Percentiles rank a stretch among this genome's conserved stretches.
These are phyloP conservation scores for Oryza meyeriana DNA, from an alignment of 176 grass and related monocot species.

Conservation along the genomic window DNA sequence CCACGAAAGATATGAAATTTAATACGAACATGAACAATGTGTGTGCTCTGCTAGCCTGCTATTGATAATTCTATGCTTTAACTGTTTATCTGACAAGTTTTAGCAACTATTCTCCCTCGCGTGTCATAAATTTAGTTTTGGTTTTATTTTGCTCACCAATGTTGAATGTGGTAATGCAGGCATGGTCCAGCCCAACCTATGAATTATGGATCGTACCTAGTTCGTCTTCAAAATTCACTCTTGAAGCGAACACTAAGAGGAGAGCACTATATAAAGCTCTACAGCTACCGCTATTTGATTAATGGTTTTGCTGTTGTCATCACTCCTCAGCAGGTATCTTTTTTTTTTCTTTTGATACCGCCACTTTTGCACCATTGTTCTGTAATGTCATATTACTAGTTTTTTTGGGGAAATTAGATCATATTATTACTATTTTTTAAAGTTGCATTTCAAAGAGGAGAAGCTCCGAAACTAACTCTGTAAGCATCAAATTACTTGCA, in stretches of 20 bases:
- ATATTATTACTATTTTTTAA: neutral
- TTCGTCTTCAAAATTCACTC: conserved; percentile 79
- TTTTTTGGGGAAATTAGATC: no score
- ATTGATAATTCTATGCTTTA: neutral
- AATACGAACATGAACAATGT: neutral
- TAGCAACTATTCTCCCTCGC: neutral
- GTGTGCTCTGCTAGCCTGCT: neutral
- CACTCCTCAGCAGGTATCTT: conserved; percentile 78
- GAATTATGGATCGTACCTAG: conserved; percentile 74
- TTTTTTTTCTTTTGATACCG: conserved; percentile 7
- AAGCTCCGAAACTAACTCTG: neutral
- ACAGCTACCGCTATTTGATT: conserved; percentile 94
- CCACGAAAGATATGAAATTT: neutral
- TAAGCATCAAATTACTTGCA: neutral
- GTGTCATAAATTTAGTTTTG: conserved; percentile 1
- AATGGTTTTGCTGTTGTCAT: conserved; percentile 95
- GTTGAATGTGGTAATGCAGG: conserved; percentile 50
- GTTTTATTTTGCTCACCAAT: conserved; percentile 20
- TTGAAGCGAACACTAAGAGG: conserved; percentile 82
- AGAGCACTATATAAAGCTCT: conserved; percentile 78
- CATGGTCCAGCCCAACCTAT: conserved; percentile 49
- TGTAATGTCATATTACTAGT: neutral
- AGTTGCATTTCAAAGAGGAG: neutral
- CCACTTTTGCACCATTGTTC: conserved; percentile 22
- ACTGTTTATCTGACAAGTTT: neutral